These are phyloP conservation scores for Pseudonectria foliicola DNA, from an alignment of 2,329 filamentous ascomycete species.

Conservation along the genomic window DNA sequence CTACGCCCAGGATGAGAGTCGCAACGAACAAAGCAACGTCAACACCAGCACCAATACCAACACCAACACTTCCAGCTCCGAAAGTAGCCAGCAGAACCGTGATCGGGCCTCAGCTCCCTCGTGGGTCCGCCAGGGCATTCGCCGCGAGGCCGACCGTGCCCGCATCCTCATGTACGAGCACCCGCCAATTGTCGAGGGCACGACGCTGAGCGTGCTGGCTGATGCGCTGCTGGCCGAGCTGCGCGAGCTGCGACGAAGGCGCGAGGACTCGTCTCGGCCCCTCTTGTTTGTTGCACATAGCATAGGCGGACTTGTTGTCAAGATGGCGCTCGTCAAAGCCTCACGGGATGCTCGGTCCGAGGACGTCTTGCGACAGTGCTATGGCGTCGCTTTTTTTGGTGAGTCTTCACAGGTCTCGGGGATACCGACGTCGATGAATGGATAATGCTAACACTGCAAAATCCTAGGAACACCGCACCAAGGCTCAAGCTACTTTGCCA, in stretches of 20 bases:
- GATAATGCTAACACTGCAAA: no score
- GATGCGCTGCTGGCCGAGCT: constrained; percentile 41
- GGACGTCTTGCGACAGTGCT: constrained; percentile 46
- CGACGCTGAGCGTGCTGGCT: constrained; percentile 38
- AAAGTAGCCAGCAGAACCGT: no score
- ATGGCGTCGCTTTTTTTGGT: constrained; percentile 56
- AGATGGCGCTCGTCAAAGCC: constrained; percentile 47
- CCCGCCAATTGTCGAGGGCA: constrained; percentile 32
- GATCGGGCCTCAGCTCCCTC: constrained; percentile 24
- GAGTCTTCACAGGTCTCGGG: constrained; percentile 9
- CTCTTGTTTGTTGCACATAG: constrained; percentile 56
- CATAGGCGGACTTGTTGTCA: constrained; percentile 53
- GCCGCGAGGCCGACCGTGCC: constrained; percentile 39
- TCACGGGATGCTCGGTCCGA: constrained; percentile 30
- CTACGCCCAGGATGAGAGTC: constrained; percentile 23
- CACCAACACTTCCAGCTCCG: neutral
- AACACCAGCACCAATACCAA: constrained; percentile 2
- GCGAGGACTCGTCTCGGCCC: constrained; percentile 36
- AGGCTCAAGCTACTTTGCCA: constrained; percentile 56
- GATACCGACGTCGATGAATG: neutral
- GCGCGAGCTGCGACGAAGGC: constrained; percentile 23
- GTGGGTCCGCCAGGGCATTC: constrained; percentile 48
- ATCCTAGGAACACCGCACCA: constrained; percentile 50
- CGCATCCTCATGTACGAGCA: constrained; percentile 47
- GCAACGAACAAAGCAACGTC: no score